A percentile compares a stretch with the other conserved stretches of the same genome.
Conservation (phyloP, 139 green algal genomes). For the Micromonas commoda region DNA sequence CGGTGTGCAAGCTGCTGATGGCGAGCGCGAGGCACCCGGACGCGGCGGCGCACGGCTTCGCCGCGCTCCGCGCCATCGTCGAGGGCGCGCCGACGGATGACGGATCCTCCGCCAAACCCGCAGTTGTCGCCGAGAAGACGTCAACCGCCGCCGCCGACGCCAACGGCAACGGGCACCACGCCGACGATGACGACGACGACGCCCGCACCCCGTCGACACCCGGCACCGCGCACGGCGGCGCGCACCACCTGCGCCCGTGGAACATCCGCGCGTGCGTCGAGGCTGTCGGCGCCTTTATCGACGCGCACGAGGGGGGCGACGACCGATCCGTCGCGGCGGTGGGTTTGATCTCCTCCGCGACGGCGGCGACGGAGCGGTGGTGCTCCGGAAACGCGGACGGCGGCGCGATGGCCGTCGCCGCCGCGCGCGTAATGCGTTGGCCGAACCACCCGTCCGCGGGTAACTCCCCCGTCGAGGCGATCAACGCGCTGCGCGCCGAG, state of each 20-base stretch:
- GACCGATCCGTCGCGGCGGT: slow-evolving; percentile 39
- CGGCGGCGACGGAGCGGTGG: slow-evolving; percentile 41
- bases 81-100: slow-evolving; percentile 17
- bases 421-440: neutral
- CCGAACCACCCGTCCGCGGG: no score
- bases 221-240: no score
- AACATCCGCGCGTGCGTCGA: slow-evolving; percentile 47
- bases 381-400: neutral
- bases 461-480: slow-evolving; percentile 8
- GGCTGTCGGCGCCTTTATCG: slow-evolving; percentile 36
- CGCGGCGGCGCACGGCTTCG: slow-evolving; percentile 54
- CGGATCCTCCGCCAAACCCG: neutral
- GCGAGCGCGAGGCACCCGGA: slow-evolving; percentile 61
- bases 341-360: slow-evolving; percentile 36
- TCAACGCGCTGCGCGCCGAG: slow-evolving; percentile 26
- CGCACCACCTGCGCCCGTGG: neutral
- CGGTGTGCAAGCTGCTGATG: slow-evolving; percentile 68
- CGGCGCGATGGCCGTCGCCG: neutral
- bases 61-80: slow-evolving; percentile 46
- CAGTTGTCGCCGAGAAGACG: no score
- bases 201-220: no score
- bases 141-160: no score
- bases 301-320: slow-evolving; percentile 41
- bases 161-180: no score
- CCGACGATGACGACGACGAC: no score